Evolutionary conservation across 805 yeast genomes (phyloP), one percentile per base, ranked within the genome.

Genomic region (Kregervanrija pseudodelftensis): DNA sequence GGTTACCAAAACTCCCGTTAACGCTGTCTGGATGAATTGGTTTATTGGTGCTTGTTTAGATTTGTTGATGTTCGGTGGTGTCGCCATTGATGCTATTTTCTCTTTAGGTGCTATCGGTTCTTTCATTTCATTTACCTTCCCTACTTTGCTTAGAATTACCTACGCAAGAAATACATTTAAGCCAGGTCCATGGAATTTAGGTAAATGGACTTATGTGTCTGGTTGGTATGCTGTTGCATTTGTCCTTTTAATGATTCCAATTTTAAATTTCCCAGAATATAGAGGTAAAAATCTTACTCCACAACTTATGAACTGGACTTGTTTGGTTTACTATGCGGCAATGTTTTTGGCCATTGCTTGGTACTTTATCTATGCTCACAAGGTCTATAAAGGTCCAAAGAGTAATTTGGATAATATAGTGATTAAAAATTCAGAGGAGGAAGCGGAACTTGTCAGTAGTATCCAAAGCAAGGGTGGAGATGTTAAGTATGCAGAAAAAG

Each of bases 51-150:
- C 78, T 55, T 66, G 79, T 33, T 64, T 78, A 17, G 65, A 79
- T 49, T 67, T 78, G 47, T 69, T 80, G 48, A 70, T 79, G 61
- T 80, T 80, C 58, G 81, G 81, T 28, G 84, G 84, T 32, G 77
- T 74, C 8, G 82, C 86, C 41, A 77, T 80, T 52, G 80, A 75
- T 22, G 87, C 87, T 41, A 79, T 79, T 47, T 81, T 81, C 65
- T 79, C 85, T 3, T 85, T 81, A 38, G 85, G 85, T 31, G 86
- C 85, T 41, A 79, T 81, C 56, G 74, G 83, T 7, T 77, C 82
- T 0, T 79, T 80, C 55, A 70, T 80, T 48, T 79, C 85, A 3
- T 81, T 80, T 64, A 70, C 76, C 28, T 64, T 76, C 54, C 87
- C 87, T 7, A 76, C 80, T 12, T 55, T 76, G 11, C 67, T 80